phyloP scores from a whole-genome alignment of 495 filamentous ascomycete species.

The Daldinia decipiens region DNA sequence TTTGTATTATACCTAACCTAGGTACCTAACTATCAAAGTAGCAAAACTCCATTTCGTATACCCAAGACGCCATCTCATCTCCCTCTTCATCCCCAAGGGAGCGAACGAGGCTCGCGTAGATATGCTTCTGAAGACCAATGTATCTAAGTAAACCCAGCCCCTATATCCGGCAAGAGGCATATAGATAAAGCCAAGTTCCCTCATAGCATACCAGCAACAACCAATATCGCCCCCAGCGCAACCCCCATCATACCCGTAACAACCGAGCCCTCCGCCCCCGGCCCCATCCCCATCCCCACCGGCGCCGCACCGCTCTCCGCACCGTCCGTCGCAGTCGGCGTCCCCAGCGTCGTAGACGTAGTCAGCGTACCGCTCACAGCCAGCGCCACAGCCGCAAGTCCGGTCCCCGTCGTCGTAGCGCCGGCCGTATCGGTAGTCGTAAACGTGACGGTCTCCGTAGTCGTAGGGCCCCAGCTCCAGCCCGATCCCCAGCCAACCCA shows the following conservation, averaged over 20 bases:
- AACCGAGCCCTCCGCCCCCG: constrained; percentile 41
- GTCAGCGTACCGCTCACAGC: constrained; percentile 55
- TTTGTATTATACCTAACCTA: background rate
- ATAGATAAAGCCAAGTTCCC: background rate
- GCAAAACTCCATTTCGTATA: background rate
- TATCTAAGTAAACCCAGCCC: background rate
- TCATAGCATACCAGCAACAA: constrained; percentile 55
- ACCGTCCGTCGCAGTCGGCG: constrained; percentile 34
- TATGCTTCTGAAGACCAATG: too few relatives aligned
- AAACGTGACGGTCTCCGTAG: constrained; percentile 51
- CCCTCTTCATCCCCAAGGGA: background rate
- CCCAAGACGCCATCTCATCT: background rate
- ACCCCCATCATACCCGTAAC: constrained; percentile 53
- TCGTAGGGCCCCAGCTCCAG: constrained; percentile 54
- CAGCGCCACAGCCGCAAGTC: constrained; percentile 52
- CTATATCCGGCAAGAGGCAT: background rate
- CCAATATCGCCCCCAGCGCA: constrained; percentile 53
- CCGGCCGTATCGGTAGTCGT: constrained; percentile 51
- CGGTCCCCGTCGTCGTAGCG: constrained; percentile 50
- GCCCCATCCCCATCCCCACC: constrained; percentile 6
- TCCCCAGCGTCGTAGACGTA: constrained; percentile 44
- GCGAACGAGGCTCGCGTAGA: background rate
- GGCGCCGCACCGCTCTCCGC: constrained; percentile 29
- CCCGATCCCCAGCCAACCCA: constrained; percentile 59
- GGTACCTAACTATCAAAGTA: background rate